Evolutionary conservation across 179 eudicot genomes (phyloP), one percentile per base, ranked within the genome.

Genomic region (Gypsophila paniculata): DNA sequence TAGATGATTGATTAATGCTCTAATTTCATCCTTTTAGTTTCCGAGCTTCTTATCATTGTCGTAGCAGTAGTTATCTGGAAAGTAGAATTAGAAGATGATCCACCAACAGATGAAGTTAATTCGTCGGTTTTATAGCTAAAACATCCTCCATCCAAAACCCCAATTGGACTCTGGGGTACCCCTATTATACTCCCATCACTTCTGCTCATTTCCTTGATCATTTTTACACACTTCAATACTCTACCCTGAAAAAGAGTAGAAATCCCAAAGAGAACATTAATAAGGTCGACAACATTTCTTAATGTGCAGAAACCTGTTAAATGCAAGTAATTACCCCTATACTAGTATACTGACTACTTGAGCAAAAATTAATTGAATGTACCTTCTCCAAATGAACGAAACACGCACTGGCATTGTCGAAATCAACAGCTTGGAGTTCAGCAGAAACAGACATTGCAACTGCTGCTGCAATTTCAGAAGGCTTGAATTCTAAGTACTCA

Each of bases 401-500:
- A 71, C 72, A 66, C 55, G 93, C 74, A 62, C 76, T 58, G 42
- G 86, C 84, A 69, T 68, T 82, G 44, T 83, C 79, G 70, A 76
- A 77, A 65, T 79, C 85, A 25, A 77, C 69, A 42, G 76, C 67
- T 75, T 79, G 84, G 53, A 74, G 55, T 74, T 84, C 82, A 71
- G 79, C 85, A 29, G 82, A 74, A 26, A 81, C 86, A 76, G 58
- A 82, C 0, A 85, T 72, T 38, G 91, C 86, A 63, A 85, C 89
- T 34, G 86, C 91, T 75, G 87, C 89, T 59, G 91, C 87, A 73
- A 86, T 79, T 73, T 85, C 89, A 76, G 90, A 86, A 48, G 89
- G 85, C 80, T 55, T 88, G 78, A 85, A 86, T 72, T 86, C 90
- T 87, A 90, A 82, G 79, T 83, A 88, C 61, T 90, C 89, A 75